Evolutionary conservation across 2,329 filamentous ascomycete genomes (phyloP).

Genomic region (Calonectria multiphialidica): DNA sequence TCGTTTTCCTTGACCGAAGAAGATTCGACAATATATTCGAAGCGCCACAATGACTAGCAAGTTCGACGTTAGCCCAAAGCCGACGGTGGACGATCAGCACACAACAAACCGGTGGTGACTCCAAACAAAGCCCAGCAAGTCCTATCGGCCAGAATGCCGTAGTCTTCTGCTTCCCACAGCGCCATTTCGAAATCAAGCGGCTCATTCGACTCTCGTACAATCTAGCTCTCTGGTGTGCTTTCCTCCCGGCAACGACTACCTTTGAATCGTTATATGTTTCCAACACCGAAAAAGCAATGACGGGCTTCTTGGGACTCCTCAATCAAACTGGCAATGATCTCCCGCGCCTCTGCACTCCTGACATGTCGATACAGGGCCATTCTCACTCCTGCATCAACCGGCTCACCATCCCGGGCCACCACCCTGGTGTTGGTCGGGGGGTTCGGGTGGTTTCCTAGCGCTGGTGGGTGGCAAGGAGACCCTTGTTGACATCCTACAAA

Average conservation of each 20-base stretch:
- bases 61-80: not conserved
- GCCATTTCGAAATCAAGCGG: constrained; percentile 22
- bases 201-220: not conserved
- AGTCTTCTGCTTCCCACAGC: constrained; percentile 35
- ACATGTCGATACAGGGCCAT: not conserved
- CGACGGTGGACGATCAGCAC: not conserved
- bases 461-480: not conserved
- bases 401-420: not conserved
- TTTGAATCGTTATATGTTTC: not conserved
- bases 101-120: constrained; percentile 33
- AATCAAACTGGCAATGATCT: not conserved
- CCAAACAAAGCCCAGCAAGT: constrained; percentile 43
- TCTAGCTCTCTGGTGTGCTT: not conserved
- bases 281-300: not conserved
- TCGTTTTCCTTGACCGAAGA: constrained; percentile 18
- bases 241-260: not conserved
- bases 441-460: not conserved
- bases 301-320: not conserved
- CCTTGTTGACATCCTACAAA: not conserved
- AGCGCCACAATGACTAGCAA: constrained; percentile 36
- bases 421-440: not conserved
- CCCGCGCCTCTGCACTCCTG: not conserved
- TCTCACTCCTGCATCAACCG: not conserved
- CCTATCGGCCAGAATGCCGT: constrained; percentile 38
- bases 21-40: constrained; percentile 34